Percentiles rank a stretch among this genome's conserved stretches.
Evolutionary conservation across 371 early-diverging fungal species (phyloP).

Genomic region (Scutellospora calospora): DNA sequence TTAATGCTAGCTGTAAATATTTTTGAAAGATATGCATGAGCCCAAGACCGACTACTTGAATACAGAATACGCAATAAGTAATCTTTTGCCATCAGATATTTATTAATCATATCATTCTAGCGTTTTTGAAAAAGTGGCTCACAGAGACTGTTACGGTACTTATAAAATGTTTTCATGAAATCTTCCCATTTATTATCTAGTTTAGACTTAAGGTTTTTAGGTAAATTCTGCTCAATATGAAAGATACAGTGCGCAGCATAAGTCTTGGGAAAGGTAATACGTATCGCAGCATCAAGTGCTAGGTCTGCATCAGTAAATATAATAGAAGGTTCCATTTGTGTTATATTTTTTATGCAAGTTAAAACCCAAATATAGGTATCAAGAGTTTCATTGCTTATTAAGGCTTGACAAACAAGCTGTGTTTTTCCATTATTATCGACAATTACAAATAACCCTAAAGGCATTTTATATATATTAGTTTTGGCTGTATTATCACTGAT

Average conservation of each 20-base stretch:
- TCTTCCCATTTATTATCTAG: not conserved
- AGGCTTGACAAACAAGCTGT: not conserved
- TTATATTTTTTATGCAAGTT: not conserved
- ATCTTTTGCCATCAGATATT: not conserved
- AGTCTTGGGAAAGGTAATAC: not conserved
- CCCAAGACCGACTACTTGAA: not conserved
- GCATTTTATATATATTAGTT: constrained; percentile 45
- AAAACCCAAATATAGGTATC: not conserved
- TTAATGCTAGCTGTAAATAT: not conserved
- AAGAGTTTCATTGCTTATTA: not conserved
- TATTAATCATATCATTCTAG: not conserved
- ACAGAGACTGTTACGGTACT: not conserved
- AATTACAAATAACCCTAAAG: constrained; percentile 35
- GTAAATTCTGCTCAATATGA: not conserved
- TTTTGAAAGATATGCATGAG: not conserved
- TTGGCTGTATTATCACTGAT: constrained; percentile 44
- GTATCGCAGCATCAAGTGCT: not conserved
- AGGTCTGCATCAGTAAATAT: not conserved
- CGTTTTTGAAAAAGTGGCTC: not conserved
- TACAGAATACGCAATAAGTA: not conserved
- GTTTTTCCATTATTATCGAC: constrained; percentile 45
- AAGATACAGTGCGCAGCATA: not conserved
- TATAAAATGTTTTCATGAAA: not conserved
- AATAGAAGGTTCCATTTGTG: not conserved
- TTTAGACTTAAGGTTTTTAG: not conserved